A percentile compares a stretch with the other conserved stretches of the same genome.
phyloP scores from a whole-genome alignment of 208 protist genomes.

The Trypanosoma platydactyli region DNA sequence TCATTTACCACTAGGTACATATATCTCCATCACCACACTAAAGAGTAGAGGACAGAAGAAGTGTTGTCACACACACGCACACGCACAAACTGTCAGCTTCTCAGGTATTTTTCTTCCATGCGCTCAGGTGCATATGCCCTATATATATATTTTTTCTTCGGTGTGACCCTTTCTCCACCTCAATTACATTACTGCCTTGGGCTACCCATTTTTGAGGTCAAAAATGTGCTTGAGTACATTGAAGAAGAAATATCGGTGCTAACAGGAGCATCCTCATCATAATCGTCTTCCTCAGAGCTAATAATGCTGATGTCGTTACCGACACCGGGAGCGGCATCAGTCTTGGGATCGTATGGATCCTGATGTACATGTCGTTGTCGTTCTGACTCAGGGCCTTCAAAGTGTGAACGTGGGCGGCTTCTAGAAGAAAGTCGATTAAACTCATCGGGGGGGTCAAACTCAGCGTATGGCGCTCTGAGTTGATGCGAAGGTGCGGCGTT shows the following conservation, averaged over 20 bases:
- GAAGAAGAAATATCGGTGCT: slow-evolving; percentile 25
- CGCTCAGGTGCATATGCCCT: no score
- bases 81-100: no score
- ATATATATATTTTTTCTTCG: background rate
- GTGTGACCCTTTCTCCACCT: background rate
- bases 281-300: slow-evolving; percentile 3
- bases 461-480: slow-evolving; percentile 13
- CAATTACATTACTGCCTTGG: background rate
- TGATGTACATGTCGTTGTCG: slow-evolving; percentile 17
- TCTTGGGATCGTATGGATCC: slow-evolving; percentile 21
- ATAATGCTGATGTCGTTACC: background rate
- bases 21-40: no score
- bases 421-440: slow-evolving; percentile 18
- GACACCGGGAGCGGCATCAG: slow-evolving; percentile 10
- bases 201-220: slow-evolving; percentile 7
- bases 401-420: background rate
- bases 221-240: slow-evolving; percentile 13
- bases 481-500: background rate
- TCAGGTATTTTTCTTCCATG: no score
- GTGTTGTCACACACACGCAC: no score
- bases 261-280: slow-evolving; percentile 20
- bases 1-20: no score
- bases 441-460: slow-evolving; percentile 31
- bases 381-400: background rate
- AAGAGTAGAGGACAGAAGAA: no score